Conservation (phyloP, 176 grass and related monocot species). For the Aegilops umbellulata region DNA sequence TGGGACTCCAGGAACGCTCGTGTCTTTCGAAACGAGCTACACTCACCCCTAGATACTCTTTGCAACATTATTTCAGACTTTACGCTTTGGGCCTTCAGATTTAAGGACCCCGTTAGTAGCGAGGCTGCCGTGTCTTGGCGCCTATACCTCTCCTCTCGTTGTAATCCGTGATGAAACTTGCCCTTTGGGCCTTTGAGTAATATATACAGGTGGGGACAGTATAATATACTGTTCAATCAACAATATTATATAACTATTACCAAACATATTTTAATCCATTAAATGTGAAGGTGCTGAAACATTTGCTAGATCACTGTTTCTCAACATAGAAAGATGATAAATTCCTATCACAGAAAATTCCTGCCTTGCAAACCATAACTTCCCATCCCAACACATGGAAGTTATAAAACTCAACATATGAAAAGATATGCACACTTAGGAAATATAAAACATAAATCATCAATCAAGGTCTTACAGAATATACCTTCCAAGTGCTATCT, state of each 20-base stretch:
- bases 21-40: too few species aligned
- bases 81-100: too few species aligned
- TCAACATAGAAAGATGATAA: not conserved
- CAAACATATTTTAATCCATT: not conserved
- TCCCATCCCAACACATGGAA: not conserved
- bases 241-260: not conserved
- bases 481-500: conserved; percentile 94
- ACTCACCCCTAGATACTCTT: too few species aligned
- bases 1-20: too few species aligned
- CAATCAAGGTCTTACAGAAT: not conserved
- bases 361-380: not conserved
- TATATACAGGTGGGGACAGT: not conserved
- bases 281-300: not conserved
- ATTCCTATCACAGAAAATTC: not conserved
- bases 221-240: not conserved
- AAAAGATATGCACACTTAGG: not conserved
- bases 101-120: too few species aligned
- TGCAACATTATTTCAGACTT: too few species aligned
- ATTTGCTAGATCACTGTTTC: not conserved
- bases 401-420: not conserved
- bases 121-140: too few species aligned
- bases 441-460: not conserved
- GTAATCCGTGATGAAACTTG: too few species aligned
- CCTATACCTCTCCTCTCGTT: too few species aligned
- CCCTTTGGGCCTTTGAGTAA: too few species aligned